Base-by-base conservation (phyloP, 495 filamentous ascomycete genomes). In the Aspergillus ellipticus region DNA sequence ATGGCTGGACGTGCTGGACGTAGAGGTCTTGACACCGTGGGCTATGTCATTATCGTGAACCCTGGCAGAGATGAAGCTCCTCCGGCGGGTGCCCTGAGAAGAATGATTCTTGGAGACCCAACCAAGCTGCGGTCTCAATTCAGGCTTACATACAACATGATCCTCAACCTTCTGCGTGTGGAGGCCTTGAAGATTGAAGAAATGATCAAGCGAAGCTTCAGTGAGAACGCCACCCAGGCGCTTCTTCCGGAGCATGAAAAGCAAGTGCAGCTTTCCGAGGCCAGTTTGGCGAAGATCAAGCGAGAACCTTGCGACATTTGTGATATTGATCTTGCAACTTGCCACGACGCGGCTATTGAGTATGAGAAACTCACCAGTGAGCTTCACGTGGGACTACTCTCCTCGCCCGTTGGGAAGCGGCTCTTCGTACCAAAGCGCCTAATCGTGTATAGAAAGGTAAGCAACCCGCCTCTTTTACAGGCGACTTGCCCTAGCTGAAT, bases 141-240 rank as follows among this genome's bases (percentile, higher is more conserved):
- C 78, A 83, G 94, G 56, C 79, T 98, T 39, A 98, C 94, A 1
- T 98, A 98, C 77, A 97, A 96, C 70, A 98, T 98, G 94, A 98
- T 98, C 39, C 78, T 98, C 42, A 98, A 97, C 62, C 81, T 98
- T 7, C 77, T 98, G 19, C 87, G 94, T 17, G 94, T 98, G 16
- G 94, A 98, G 73, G 95, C 94, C 6, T 73, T 98, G 53, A 97
- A 96, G 74, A 97, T 98, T 60, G 94, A 98, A 70, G 94, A 98
- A 72, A 98, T 98, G 94, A 98, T 98, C 75, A 98, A 98, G 79
- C 85, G 94, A 59, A 96, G 90, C 68, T 98, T 98, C 80, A 96
- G 91, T 54, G 94, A 98, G 71, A 94, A 98, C 73, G 92, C 92
- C n/a, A 97, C 95, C 0, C 95, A 97, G 64, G 93, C 95, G 56